A percentile compares a stretch with the other conserved stretches of the same genome.
Evolutionary conservation across 148 eudicot species (phyloP).

Genomic region (Fagopyrum esculentum): DNA sequence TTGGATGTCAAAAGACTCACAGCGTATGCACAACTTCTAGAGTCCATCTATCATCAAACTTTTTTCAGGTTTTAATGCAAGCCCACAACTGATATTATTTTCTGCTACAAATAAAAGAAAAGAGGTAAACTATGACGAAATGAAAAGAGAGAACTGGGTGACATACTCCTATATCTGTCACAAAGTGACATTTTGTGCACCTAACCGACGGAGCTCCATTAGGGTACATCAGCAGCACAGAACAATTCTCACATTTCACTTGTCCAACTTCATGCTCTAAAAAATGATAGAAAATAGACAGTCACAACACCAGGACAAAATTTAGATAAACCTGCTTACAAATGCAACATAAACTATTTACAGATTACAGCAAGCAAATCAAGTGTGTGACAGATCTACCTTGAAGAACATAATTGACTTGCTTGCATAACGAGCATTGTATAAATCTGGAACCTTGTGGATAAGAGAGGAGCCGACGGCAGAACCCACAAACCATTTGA

Average conservation of each 20-base stretch:
- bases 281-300: background rate
- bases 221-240: slow-evolving; percentile 84
- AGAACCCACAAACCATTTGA: slow-evolving; percentile 16
- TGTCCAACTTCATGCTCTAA: slow-evolving; percentile 90
- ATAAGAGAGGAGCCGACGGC: slow-evolving; percentile 12
- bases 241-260: slow-evolving; percentile 76
- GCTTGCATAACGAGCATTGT: slow-evolving; percentile 12
- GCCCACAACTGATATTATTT: background rate
- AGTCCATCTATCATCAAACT: background rate
- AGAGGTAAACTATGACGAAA: background rate
- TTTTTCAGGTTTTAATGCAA: background rate
- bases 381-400: slow-evolving; percentile 7
- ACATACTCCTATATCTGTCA: slow-evolving; percentile 74
- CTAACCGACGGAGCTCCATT: slow-evolving; percentile 69
- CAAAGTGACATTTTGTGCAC: slow-evolving; percentile 64
- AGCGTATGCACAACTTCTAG: background rate
- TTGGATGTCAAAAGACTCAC: background rate
- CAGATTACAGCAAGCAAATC: background rate
- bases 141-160: background rate
- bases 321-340: background rate
- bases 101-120: background rate
- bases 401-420: slow-evolving; percentile 15
- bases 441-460: slow-evolving; percentile 12
- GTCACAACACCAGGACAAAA: background rate
- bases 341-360: background rate